These are phyloP conservation scores for Astrothelium macrocarpum DNA, from an alignment of 495 filamentous ascomycete genomes.

Conservation along the genomic window DNA sequence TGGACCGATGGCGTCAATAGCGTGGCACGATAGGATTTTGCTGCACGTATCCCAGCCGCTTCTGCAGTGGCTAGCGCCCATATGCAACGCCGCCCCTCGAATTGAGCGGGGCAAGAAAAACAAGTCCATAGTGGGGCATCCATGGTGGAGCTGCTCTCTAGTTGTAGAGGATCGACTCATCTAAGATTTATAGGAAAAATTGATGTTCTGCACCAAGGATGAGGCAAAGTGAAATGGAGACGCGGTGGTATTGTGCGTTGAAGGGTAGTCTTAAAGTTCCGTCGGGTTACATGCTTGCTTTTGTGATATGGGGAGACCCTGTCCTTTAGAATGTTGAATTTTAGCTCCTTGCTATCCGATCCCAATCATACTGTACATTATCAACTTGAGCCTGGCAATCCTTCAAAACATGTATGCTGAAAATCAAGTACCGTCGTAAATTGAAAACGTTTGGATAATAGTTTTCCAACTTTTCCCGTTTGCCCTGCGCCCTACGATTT, in stretches of 20 bases:
- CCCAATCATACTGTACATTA: not conserved
- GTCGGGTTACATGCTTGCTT: not conserved
- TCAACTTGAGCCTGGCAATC: not conserved
- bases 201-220: slow-evolving; percentile 2
- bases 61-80: not conserved
- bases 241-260: not conserved
- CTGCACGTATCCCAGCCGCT: not conserved
- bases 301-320: not conserved
- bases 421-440: not conserved
- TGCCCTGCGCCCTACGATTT: not conserved
- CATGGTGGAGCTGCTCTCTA: not conserved
- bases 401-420: not conserved
- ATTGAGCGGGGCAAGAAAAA: not conserved
- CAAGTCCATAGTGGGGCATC: not conserved
- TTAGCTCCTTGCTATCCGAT: not conserved
- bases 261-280: not conserved
- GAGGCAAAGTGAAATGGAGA: not conserved
- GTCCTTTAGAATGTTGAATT: not conserved
- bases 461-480: not conserved
- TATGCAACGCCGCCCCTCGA: not conserved
- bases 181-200: not conserved
- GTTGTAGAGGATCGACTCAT: not conserved
- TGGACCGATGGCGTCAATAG: slow-evolving; percentile 4
- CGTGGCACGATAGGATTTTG: not conserved
- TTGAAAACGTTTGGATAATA: not conserved